phyloP scores from a whole-genome alignment of 345 rosid species.

The Pistacia integerrima region DNA sequence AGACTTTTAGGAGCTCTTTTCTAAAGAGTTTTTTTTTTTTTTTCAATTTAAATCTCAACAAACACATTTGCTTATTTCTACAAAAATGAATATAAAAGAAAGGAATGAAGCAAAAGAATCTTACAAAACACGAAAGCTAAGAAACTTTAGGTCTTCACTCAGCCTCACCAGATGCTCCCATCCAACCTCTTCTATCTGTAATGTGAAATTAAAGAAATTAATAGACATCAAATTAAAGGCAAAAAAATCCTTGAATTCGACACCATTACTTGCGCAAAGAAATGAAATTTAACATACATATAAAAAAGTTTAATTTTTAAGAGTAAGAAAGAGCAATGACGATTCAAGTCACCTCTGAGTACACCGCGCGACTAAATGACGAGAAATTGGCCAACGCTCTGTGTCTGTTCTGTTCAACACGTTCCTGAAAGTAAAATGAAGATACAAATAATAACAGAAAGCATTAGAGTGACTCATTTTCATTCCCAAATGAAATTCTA shows the following conservation, averaged over 20 bases:
- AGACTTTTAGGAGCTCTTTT: no score
- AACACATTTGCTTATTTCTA: no score
- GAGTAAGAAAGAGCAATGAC: not conserved
- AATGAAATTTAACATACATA: not conserved
- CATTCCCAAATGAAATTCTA: not conserved
- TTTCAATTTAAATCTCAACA: no score
- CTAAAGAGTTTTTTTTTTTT: no score
- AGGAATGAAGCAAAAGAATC: constrained; percentile 22
- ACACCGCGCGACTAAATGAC: constrained; percentile 52
- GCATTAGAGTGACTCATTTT: not conserved
- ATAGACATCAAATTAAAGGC: not conserved
- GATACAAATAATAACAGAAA: not conserved
- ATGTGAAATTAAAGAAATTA: not conserved
- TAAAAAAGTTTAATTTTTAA: not conserved
- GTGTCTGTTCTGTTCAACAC: constrained; percentile 33
- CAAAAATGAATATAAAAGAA: not conserved
- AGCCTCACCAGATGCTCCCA: constrained; percentile 65
- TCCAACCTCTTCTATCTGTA: constrained; percentile 85
- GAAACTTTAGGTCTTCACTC: constrained; percentile 54
- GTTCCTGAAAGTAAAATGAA: constrained; percentile 29
- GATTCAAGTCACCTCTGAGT: constrained; percentile 62
- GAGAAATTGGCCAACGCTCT: constrained; percentile 51
- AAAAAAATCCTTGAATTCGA: not conserved
- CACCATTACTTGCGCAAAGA: not conserved
- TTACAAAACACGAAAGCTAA: constrained; percentile 68